Conservation (phyloP, 148 eudicot species). For the Rhododendron simsii region DNA sequence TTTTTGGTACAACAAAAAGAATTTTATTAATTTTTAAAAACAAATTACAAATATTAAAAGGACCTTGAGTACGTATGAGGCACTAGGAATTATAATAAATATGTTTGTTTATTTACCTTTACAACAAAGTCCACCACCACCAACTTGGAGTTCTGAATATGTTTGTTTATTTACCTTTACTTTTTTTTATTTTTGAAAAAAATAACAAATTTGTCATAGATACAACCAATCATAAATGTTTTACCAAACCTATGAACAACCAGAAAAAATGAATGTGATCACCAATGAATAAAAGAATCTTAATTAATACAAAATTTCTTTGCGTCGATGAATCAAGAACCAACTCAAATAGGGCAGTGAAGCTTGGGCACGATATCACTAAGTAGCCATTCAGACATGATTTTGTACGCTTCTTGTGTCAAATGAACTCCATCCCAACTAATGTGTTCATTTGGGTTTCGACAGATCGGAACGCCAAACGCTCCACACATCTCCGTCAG, state of each 20-base stretch:
- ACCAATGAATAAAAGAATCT: neutral
- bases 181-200: too few relatives aligned
- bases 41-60: too few relatives aligned
- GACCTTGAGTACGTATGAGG: too few relatives aligned
- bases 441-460: neutral
- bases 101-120: too few relatives aligned
- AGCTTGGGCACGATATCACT: neutral
- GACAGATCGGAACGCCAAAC: neutral
- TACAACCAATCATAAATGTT: neutral
- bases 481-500: neutral
- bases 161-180: too few relatives aligned
- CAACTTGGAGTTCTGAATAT: too few relatives aligned
- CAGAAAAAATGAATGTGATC: neutral
- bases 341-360: neutral
- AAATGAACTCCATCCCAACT: conserved; percentile 17
- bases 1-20: too few relatives aligned
- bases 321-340: neutral
- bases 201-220: neutral
- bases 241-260: neutral
- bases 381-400: neutral
- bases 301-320: neutral
- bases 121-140: too few relatives aligned
- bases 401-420: neutral
- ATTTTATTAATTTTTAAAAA: too few relatives aligned
- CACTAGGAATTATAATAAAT: too few relatives aligned